Evolutionary conservation across 78 protist species (phyloP).

Genomic region (Speleostelium caveatum): DNA sequence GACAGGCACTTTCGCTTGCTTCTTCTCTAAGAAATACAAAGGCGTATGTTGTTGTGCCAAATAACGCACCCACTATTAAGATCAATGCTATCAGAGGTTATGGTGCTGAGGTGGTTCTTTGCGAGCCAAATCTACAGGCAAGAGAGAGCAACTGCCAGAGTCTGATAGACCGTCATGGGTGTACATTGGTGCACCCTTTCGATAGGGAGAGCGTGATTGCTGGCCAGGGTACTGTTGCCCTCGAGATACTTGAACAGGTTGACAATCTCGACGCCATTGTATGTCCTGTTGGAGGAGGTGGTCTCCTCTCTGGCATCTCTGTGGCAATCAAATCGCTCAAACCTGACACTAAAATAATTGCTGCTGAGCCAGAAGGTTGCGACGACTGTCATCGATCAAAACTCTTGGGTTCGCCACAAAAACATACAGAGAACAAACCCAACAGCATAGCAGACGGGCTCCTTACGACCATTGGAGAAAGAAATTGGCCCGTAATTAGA

Average conservation of each 20-base stretch:
- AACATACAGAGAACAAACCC: constrained; percentile 39
- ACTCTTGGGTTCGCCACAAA: background rate
- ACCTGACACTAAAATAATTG: constrained; percentile 80
- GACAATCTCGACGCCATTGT: constrained; percentile 83
- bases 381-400: constrained; percentile 81
- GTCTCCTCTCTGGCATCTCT: constrained; percentile 68
- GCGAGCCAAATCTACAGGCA: constrained; percentile 80
- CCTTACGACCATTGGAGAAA: constrained; percentile 68
- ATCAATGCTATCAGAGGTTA: constrained; percentile 79
- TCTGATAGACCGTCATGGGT: constrained; percentile 43
- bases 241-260: constrained; percentile 82
- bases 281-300: constrained; percentile 93
- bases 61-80: constrained; percentile 83
- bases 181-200: constrained; percentile 84
- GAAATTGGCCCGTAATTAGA: constrained; percentile 76
- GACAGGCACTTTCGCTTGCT: constrained; percentile 88
- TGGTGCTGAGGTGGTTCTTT: constrained; percentile 34
- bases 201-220: constrained; percentile 83
- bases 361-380: constrained; percentile 90
- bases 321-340: constrained; percentile 46
- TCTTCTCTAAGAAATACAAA: constrained; percentile 41
- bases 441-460: constrained; percentile 90
- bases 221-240: constrained; percentile 92
- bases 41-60: constrained; percentile 87
- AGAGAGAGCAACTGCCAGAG: constrained; percentile 19